Evolutionary conservation across 2,329 filamentous ascomycete genomes (phyloP).

Genomic region (Escovopsis weberi): DNA sequence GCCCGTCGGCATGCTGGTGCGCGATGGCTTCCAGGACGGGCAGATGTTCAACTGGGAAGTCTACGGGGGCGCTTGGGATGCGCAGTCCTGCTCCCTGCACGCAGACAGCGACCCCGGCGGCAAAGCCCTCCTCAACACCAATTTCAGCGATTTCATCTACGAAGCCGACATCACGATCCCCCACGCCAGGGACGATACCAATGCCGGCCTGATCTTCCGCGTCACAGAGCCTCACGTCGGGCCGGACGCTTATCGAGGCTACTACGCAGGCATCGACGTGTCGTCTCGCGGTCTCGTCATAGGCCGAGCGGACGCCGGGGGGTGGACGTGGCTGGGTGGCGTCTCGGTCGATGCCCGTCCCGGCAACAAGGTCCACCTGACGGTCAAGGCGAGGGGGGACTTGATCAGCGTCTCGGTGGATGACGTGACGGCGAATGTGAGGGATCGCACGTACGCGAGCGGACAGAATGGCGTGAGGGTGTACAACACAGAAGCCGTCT

Average conservation of each 20-base stretch:
- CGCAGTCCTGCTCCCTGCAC: background rate
- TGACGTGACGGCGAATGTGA: constrained; percentile 6
- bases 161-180: constrained; percentile 4
- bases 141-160: constrained; percentile 6
- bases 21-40: constrained; percentile 27
- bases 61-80: constrained; percentile 7
- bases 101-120: constrained; percentile 1
- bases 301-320: constrained; percentile 6
- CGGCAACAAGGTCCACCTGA: constrained; percentile 4
- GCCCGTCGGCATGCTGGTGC: constrained; percentile 28
- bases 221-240: constrained; percentile 9
- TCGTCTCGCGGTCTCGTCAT: constrained; percentile 12
- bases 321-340: constrained; percentile 5
- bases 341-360: constrained; percentile 4
- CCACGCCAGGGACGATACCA: constrained; percentile 4
- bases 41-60: constrained; percentile 23
- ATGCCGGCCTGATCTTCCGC: constrained; percentile 24
- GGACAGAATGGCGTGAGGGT: constrained; percentile 10
- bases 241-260: constrained; percentile 8
- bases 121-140: constrained; percentile 6
- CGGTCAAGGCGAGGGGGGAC: constrained; percentile 5
- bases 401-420: constrained; percentile 7
- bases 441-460: constrained; percentile 4
- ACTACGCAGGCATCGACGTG: constrained; percentile 17
- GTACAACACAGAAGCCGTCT: constrained; percentile 7